phyloP scores from a whole-genome alignment of 2,329 filamentous ascomycete genomes.

The Hypomyces perniciosus region DNA sequence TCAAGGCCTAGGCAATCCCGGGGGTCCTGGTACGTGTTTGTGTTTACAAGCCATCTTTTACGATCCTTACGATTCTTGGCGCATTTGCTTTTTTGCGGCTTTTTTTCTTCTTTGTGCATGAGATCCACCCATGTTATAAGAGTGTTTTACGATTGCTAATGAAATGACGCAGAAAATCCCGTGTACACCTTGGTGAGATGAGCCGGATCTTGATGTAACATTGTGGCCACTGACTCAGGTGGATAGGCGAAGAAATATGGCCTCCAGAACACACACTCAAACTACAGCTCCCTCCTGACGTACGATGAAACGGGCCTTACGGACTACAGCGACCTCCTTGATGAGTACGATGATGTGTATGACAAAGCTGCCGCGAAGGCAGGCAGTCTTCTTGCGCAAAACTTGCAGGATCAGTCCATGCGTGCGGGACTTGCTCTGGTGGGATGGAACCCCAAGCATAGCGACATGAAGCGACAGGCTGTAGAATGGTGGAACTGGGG shows the following conservation, averaged over 20 bases:
- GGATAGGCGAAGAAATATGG: conserved; percentile 48
- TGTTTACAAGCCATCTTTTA: not conserved
- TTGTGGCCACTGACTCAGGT: no score
- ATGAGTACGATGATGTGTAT: conserved; percentile 44
- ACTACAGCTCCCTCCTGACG: conserved; percentile 52
- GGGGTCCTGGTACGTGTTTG: conserved; percentile 18
- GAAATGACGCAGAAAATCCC: conserved; percentile 44
- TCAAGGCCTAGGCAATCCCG: conserved; percentile 18
- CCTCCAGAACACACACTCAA: conserved; percentile 49
- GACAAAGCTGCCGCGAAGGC: conserved; percentile 43
- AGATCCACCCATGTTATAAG: not conserved
- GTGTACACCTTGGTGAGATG: conserved; percentile 48
- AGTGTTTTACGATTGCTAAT: not conserved
- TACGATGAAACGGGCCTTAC: conserved; percentile 52
- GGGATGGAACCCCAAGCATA: conserved; percentile 53
- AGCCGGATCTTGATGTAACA: not conserved
- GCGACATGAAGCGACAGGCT: conserved; percentile 50
- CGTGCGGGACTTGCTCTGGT: conserved; percentile 53
- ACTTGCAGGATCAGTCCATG: conserved; percentile 56
- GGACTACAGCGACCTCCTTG: conserved; percentile 46
- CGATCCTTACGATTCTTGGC: not conserved
- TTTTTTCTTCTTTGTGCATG: no score
- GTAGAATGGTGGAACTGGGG: conserved; percentile 53
- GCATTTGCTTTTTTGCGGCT: no score
- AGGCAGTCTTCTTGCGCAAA: conserved; percentile 50